Evolutionary conservation across 768 basidiomycete genomes (phyloP).

Genomic region (Peribolospora baueri): DNA sequence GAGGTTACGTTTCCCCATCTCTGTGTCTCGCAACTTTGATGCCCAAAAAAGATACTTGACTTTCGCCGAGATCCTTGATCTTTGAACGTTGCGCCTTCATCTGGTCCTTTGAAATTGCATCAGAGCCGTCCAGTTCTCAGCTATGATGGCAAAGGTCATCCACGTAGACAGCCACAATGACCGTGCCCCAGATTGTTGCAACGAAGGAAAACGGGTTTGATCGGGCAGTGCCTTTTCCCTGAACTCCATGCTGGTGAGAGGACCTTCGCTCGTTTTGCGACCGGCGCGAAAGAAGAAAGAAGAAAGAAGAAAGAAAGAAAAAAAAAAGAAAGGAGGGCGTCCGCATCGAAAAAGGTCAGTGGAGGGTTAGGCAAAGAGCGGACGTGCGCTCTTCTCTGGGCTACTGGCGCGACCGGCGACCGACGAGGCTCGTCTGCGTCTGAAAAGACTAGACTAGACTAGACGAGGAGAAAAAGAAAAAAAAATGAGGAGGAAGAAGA

Average conservation of each 20-base stretch:
- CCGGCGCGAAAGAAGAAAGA: too few species aligned
- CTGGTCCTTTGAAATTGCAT: background rate
- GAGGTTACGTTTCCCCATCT: background rate
- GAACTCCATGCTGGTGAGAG: too few species aligned
- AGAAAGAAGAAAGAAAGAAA: too few species aligned
- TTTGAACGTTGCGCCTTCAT: background rate
- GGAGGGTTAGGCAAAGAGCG: too few species aligned
- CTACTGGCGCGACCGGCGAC: too few species aligned
- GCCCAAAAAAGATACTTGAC: background rate
- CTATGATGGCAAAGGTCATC: background rate
- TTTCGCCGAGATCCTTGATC: background rate
- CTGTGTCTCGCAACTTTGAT: too few species aligned
- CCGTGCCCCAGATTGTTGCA: background rate
- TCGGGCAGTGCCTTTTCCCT: too few species aligned
- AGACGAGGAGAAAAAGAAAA: background rate
- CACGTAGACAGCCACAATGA: background rate
- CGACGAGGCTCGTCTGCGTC: too few species aligned
- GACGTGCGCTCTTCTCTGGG: too few species aligned
- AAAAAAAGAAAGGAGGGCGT: too few species aligned
- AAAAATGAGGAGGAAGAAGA: background rate
- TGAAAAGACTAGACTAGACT: background rate
- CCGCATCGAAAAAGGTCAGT: too few species aligned
- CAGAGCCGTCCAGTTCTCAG: background rate
- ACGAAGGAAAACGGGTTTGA: background rate
- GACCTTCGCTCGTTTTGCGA: too few species aligned